Base-by-base conservation (phyloP, 2,329 filamentous ascomycete genomes). In the Ophiosphaerella korrae region DNA sequence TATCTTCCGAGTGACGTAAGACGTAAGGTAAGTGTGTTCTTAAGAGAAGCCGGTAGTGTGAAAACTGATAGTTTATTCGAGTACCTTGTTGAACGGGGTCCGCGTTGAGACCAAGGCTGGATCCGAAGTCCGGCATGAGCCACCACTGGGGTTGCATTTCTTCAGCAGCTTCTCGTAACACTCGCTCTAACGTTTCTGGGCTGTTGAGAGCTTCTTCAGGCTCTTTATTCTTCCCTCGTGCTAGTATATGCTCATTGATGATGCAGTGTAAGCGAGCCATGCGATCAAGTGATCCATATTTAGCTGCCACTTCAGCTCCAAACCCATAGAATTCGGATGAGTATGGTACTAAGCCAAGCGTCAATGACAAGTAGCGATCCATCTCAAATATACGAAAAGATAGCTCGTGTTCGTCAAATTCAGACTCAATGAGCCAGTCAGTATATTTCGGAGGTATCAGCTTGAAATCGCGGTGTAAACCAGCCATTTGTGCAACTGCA, bases 401-500 rank as follows among this genome's bases (percentile, higher is more conserved):
- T 13, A 79, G 56, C 34, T 62, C 8, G 58, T 53, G 21, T 55
- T 12, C 36, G 32, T 33, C 35, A 8, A 40, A 40, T 16, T 33
- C 16, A 2, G 39, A 41, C 4, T 65, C 58, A 21, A 21, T 21
- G 18, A 21, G 18, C 18, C 18, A 21, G 18, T 21, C 18, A 21
- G 18, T 21, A 21, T 21, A 21, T n/a, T 32, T 47, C 5, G 52
- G 7, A 31, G 79, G 74, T 23, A 56, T 16, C 1, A 75, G 77
- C 42, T 75, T 70, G 53, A 46, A 64, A 58, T 43, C 67, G 4
- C 66, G 71, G 49, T 79, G 68, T 2, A 80, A 46, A 0, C 73
- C 74, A 66, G 80, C 71, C 29, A 77, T 48, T 54, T 80, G 77
- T 0, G 75, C 78, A 2, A 75, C 50, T 0, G 53, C 56, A 52